Evolutionary conservation across 805 yeast genomes (phyloP).

Genomic region (Yarrowia sp.): DNA sequence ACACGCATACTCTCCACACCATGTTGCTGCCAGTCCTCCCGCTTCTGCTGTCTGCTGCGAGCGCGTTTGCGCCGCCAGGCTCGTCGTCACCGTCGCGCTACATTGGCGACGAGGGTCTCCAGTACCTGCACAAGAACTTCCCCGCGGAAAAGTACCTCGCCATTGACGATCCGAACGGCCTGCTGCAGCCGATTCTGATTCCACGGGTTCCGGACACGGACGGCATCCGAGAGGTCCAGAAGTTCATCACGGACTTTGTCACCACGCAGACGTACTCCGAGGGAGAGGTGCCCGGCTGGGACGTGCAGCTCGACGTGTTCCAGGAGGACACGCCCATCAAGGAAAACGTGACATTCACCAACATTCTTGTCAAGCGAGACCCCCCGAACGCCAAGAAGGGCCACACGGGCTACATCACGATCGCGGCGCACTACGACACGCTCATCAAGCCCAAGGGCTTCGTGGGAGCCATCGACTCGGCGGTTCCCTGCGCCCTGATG

Average conservation of each 20-base stretch:
- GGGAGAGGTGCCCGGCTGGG: slow-evolving; percentile 33
- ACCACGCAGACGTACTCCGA: slow-evolving; percentile 22
- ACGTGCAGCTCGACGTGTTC: slow-evolving; percentile 36
- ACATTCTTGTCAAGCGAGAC: slow-evolving; percentile 36
- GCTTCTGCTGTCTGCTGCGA: neutral
- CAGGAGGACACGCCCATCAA: slow-evolving; percentile 43
- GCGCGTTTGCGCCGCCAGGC: slow-evolving; percentile 22
- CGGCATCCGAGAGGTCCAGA: slow-evolving; percentile 42
- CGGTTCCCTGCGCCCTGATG: slow-evolving; percentile 55
- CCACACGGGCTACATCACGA: slow-evolving; percentile 34
- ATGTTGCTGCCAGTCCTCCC: slow-evolving; percentile 2
- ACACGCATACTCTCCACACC: slow-evolving; percentile 11
- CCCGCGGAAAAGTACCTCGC: slow-evolving; percentile 30
- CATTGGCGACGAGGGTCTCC: slow-evolving; percentile 6
- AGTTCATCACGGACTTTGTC: slow-evolving; percentile 36
- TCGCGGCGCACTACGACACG: slow-evolving; percentile 59
- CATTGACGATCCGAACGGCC: slow-evolving; percentile 30
- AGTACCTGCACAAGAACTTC: slow-evolving; percentile 21
- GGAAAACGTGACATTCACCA: slow-evolving; percentile 38
- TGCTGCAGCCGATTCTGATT: slow-evolving; percentile 37
- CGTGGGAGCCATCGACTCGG: slow-evolving; percentile 60
- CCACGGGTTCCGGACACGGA: slow-evolving; percentile 46
- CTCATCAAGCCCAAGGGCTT: slow-evolving; percentile 52
- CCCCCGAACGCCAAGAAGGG: slow-evolving; percentile 32
- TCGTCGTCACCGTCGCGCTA: slow-evolving; percentile 15